Percentiles rank a stretch among this genome's conserved stretches.
phyloP scores from a whole-genome alignment of 2,329 filamentous ascomycete species.

The Ophiostoma populinum region DNA sequence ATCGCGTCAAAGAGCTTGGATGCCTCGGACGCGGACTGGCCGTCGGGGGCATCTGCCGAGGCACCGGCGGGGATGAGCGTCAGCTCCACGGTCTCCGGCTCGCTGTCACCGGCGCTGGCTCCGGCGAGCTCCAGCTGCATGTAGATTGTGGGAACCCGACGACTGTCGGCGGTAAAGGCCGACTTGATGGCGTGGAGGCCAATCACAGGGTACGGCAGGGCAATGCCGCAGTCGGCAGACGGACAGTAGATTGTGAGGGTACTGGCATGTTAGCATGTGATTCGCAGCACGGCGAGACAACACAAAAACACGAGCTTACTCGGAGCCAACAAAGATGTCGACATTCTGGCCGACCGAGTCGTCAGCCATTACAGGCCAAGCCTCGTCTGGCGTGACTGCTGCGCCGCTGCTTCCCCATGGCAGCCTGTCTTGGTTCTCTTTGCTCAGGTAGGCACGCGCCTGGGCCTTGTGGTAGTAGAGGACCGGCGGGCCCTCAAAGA shows the following conservation, averaged over 20 bases:
- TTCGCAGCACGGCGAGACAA: not conserved
- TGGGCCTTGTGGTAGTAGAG: conserved; percentile 44
- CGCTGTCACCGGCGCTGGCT: conserved; percentile 35
- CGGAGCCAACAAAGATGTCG: conserved; percentile 41
- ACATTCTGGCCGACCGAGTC: conserved; percentile 29
- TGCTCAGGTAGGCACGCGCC: conserved; percentile 40
- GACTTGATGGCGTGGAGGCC: conserved; percentile 60
- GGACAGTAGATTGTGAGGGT: conserved; percentile 48
- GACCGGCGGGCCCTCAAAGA: conserved; percentile 54
- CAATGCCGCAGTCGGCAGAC: conserved; percentile 38
- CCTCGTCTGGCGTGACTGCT: conserved; percentile 17
- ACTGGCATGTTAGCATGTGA: conserved; percentile 16
- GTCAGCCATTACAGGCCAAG: conserved; percentile 14
- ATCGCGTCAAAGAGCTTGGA: conserved; percentile 50
- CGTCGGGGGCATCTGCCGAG: conserved; percentile 1
- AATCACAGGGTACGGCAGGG: conserved; percentile 58
- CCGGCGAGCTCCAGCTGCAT: conserved; percentile 51
- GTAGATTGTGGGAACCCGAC: conserved; percentile 35
- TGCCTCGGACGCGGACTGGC: conserved; percentile 15
- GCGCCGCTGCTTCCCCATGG: conserved; percentile 31
- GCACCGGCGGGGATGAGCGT: conserved; percentile 38
- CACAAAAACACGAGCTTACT: conserved; percentile 24
- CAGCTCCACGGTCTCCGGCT: conserved; percentile 47
- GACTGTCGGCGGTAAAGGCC: conserved; percentile 20
- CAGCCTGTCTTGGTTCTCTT: conserved; percentile 34